Conservation (phyloP, 805 yeast species). For the Nakazawaea wickerhamii region DNA sequence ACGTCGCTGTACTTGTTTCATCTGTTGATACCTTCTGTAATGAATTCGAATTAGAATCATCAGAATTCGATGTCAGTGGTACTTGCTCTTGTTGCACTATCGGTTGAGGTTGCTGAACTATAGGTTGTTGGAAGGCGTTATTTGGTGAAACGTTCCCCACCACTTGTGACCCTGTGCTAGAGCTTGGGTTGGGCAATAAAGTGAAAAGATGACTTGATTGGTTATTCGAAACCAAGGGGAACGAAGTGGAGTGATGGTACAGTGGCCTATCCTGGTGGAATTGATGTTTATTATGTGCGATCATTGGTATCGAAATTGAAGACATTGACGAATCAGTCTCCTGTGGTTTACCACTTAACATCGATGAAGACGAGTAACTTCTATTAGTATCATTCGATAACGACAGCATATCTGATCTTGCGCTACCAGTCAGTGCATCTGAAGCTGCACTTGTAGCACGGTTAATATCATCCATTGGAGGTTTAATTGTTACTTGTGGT, state of each 20-base stretch:
- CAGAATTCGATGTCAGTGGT: background rate
- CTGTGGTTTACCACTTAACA: background rate
- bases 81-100: background rate
- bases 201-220: conserved; percentile 3
- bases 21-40: background rate
- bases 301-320: background rate
- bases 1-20: background rate
- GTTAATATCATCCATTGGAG: no score
- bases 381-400: background rate
- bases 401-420: background rate
- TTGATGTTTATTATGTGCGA: background rate
- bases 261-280: conserved; percentile 1
- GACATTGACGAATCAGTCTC: background rate
- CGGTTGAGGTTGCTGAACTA: background rate
- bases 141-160: background rate
- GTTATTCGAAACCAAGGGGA: conserved; percentile 2
- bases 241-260: conserved; percentile 5
- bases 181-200: conserved; percentile 1
- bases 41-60: background rate
- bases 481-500: no score
- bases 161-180: background rate
- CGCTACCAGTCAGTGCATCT: no score
- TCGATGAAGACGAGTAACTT: background rate
- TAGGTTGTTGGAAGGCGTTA: background rate
- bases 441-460: no score